Evolutionary conservation across 495 filamentous ascomycete genomes (phyloP).

Genomic region (Aspergillus incahuasiensis): DNA sequence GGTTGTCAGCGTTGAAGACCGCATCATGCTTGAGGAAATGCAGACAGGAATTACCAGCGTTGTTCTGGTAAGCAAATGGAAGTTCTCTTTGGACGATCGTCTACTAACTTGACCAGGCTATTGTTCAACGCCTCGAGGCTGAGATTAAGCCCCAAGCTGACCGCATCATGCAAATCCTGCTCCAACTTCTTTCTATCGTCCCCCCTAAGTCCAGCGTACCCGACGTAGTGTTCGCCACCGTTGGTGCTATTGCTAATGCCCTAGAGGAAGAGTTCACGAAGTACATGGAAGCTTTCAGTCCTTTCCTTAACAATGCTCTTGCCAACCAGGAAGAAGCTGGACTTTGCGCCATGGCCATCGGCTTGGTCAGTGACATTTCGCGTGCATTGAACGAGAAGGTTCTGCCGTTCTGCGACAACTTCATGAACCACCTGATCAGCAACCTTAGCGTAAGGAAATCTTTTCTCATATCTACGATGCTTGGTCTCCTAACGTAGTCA

Average conservation of each 20-base stretch:
- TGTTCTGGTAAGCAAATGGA: slow-evolving; percentile 51
- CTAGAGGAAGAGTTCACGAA: slow-evolving; percentile 88
- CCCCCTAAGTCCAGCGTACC: slow-evolving; percentile 89
- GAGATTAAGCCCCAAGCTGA: slow-evolving; percentile 89
- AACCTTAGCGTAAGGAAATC: slow-evolving; percentile 69
- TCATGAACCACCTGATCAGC: slow-evolving; percentile 94
- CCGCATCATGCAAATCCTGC: slow-evolving; percentile 82
- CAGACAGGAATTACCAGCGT: slow-evolving; percentile 92
- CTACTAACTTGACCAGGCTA: slow-evolving; percentile 47
- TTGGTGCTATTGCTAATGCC: slow-evolving; percentile 79
- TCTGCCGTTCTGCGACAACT: slow-evolving; percentile 89
- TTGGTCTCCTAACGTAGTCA: slow-evolving; percentile 44
- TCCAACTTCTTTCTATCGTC: slow-evolving; percentile 73
- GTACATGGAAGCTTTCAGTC: slow-evolving; percentile 93
- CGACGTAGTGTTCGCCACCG: slow-evolving; percentile 84
- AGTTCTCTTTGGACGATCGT: not conserved
- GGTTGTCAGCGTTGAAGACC: slow-evolving; percentile 94
- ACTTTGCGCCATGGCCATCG: slow-evolving; percentile 95
- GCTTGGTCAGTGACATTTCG: slow-evolving; percentile 91
- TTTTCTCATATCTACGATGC: slow-evolving; percentile 19
- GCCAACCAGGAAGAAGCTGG: slow-evolving; percentile 91
- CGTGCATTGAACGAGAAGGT: slow-evolving; percentile 84
- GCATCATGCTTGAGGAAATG: slow-evolving; percentile 91
- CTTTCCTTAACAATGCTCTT: slow-evolving; percentile 87
- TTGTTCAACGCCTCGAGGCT: slow-evolving; percentile 85